A percentile compares a stretch with the other conserved stretches of the same genome.
These are phyloP conservation scores for Ophiorrhiza pumila DNA, from an alignment of 257 asterid genomes.

Conservation along the genomic window DNA sequence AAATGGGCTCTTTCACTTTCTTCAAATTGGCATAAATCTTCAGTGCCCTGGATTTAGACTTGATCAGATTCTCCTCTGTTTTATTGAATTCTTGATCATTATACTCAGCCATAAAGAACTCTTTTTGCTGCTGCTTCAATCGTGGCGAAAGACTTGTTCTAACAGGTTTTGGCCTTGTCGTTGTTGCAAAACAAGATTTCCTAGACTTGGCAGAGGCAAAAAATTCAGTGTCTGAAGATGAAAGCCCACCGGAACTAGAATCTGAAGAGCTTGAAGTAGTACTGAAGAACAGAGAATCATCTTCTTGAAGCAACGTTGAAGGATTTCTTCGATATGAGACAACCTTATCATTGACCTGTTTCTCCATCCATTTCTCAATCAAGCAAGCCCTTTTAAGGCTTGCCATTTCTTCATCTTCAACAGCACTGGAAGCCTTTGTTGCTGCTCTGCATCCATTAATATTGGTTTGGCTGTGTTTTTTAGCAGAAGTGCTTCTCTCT, in stretches of 20 bases:
- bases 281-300: slow-evolving; percentile 63
- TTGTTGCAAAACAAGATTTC: slow-evolving; percentile 44
- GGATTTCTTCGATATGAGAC: slow-evolving; percentile 6
- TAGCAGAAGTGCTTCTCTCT: slow-evolving; percentile 17
- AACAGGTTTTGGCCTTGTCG: slow-evolving; percentile 38
- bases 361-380: slow-evolving; percentile 67
- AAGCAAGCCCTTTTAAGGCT: slow-evolving; percentile 37
- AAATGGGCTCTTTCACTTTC: slow-evolving; percentile 72
- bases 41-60: slow-evolving; percentile 52
- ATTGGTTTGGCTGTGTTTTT: slow-evolving; percentile 8
- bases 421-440: neutral
- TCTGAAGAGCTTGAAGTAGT: slow-evolving; percentile 72
- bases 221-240: slow-evolving; percentile 71
- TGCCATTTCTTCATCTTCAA: slow-evolving; percentile 33
- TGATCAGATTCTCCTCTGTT: slow-evolving; percentile 27
- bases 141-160: slow-evolving; percentile 23
- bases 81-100: slow-evolving; percentile 15
- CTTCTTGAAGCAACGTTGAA: slow-evolving; percentile 30
- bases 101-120: slow-evolving; percentile 20
- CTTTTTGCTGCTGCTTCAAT: slow-evolving; percentile 10
- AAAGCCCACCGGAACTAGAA: slow-evolving; percentile 67
- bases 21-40: slow-evolving; percentile 64
- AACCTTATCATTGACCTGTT: slow-evolving; percentile 33
- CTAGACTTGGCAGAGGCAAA: slow-evolving; percentile 34
- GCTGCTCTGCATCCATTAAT: neutral